Percentiles rank a stretch among this genome's conserved stretches.
These are phyloP conservation scores for Penicillium pancosmium DNA, from an alignment of 495 filamentous ascomycete species.

Conservation along the genomic window DNA sequence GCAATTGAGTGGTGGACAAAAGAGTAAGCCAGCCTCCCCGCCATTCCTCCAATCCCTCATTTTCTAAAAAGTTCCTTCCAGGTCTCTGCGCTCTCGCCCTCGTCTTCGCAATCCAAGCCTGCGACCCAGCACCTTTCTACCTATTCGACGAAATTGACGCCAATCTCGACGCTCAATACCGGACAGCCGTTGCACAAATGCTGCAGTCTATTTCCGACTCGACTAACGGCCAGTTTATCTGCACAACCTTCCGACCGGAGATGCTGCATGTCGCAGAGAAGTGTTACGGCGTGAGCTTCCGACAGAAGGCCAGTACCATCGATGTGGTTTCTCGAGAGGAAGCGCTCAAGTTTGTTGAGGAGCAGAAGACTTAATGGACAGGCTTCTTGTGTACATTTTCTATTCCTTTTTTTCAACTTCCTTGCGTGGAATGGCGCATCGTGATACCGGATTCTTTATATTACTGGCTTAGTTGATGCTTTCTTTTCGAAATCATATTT, in stretches of 20 bases:
- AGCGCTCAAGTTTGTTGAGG: conserved; percentile 92
- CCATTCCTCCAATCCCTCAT: neutral
- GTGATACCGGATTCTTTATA: conserved; percentile 24
- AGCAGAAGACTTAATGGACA: conserved; percentile 54
- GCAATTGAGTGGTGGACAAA: conserved; percentile 95
- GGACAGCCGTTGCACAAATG: conserved; percentile 89
- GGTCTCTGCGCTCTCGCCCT: conserved; percentile 93
- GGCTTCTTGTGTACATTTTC: conserved; percentile 22
- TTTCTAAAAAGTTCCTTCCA: conserved; percentile 38
- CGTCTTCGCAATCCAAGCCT: conserved; percentile 98
- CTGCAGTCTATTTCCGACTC: conserved; percentile 72
- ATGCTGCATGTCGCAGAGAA: conserved; percentile 95
- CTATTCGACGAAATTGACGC: conserved; percentile 99
- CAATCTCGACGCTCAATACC: conserved; percentile 96
- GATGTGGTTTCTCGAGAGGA: conserved; percentile 86
- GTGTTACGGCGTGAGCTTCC: conserved; percentile 95
- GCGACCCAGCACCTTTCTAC: conserved; percentile 96
- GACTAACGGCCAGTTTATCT: conserved; percentile 71
- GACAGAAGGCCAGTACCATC: conserved; percentile 89
- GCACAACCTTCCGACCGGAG: conserved; percentile 97
- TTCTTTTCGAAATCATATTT: too few species aligned
- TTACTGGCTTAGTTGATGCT: neutral
- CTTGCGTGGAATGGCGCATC: conserved; percentile 11
- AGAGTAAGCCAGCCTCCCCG: conserved; percentile 63
- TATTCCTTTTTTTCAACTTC: neutral